Evolutionary conservation across 129 eudicot genomes (phyloP), one percentile per base, ranked within the genome.

Genomic region (Artemisia tridentata): DNA sequence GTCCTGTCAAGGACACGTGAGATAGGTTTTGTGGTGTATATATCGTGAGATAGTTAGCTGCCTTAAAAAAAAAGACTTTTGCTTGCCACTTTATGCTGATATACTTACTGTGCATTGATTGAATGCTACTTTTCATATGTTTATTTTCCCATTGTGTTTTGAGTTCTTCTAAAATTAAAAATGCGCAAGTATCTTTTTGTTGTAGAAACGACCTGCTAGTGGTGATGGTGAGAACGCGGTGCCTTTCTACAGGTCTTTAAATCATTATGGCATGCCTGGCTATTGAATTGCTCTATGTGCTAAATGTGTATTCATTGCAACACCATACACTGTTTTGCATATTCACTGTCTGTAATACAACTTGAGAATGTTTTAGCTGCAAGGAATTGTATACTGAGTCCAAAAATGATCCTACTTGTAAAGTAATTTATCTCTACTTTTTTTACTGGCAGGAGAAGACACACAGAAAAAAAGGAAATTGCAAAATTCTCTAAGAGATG

Each of bases 401-500:
- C 45, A 38, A 11, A 25, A 34, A 54, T 71, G 43, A 38, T 59
- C 11, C 56, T 71, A 68, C 63, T 6, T 58, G 41, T 62, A 14
- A 4, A 4, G 38, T 77, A 41, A 43, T 18, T 21, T 55, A 6
- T 58, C 13, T 51, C 25, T 60, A 64, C 50, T 14, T 61, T 43
- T 69, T 68, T 47, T 19, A 3, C 59, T 67, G 64, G 80, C 88
- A 95, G 97, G 90, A 62, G 91, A 88, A 34, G 56, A 80, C 16
- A 38, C 74, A 69, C 85, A 88, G 68, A 85, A 84, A 81, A 82
- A 58, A 71, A 77, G 65, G 68, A 88, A 82, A 47, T 73, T 95
- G 41, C 91, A 78, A 71, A 80, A 75, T 67, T 75, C 81, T 71
- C 82, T 90, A 23, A 75, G 87, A 66, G 93, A 95, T 73, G 99